These are phyloP conservation scores for Aegilops sharonensis DNA, from an alignment of 176 grass and related monocot species.

Conservation along the genomic window DNA sequence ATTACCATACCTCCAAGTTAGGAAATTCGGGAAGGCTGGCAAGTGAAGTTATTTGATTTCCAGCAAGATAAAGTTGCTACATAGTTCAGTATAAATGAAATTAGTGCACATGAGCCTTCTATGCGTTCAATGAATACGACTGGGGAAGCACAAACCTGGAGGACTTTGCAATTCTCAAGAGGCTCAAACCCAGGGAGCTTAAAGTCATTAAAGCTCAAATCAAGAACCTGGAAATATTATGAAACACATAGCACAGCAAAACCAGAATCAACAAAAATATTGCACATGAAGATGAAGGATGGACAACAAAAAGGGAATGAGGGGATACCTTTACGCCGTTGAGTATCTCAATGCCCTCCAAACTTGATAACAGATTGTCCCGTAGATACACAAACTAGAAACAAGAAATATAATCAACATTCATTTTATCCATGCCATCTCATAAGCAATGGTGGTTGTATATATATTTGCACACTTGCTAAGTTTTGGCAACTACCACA, in stretches of 20 bases:
- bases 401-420: conserved; percentile 8
- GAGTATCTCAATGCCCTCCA: conserved; percentile 85
- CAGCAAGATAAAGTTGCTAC: conserved; percentile 99
- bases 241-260: conserved; percentile 10
- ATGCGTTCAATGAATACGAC: conserved; percentile 25
- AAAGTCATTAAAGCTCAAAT: conserved; percentile 99
- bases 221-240: conserved; percentile 72
- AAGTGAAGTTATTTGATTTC: conserved; percentile 98
- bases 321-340: conserved; percentile 79
- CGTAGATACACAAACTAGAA: conserved; percentile 98
- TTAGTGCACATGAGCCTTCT: conserved; percentile 37
- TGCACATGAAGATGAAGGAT: neutral
- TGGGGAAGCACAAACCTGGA: conserved; percentile 62
- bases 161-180: conserved; percentile 81
- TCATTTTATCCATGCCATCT: neutral
- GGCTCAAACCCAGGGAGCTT: conserved; percentile 78
- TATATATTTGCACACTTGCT: conserved; percentile 9
- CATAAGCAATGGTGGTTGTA: neutral
- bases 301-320: conserved; percentile 15
- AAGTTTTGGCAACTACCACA: conserved; percentile 6
- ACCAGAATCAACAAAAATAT: conserved; percentile 15
- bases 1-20: conserved; percentile 89
- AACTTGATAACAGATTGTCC: conserved; percentile 88
- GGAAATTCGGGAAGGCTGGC: conserved; percentile 79
- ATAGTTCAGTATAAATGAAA: conserved; percentile 36